These are phyloP conservation scores for Plicaturopsis crispa DNA, from an alignment of 768 basidiomycete genomes.

Conservation along the genomic window DNA sequence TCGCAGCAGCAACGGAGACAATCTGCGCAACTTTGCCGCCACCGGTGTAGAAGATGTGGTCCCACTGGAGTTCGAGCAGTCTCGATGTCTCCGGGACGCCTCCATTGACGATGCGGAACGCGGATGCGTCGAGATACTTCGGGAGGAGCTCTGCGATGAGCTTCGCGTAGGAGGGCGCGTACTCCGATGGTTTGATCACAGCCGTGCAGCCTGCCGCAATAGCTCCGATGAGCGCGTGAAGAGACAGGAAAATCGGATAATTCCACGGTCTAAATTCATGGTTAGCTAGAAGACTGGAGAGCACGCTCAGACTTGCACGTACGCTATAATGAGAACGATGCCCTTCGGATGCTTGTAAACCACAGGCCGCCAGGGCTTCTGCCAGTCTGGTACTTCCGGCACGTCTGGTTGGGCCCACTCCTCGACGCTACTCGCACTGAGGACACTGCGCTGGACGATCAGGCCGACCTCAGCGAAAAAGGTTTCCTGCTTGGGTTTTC, in stretches of 20 bases:
- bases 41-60: conserved; percentile 48
- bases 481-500: conserved; percentile 36
- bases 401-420: conserved; percentile 47
- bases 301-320: conserved; percentile 21
- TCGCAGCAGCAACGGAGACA: conserved; percentile 43
- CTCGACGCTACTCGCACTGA: conserved; percentile 41
- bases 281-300: too few species aligned
- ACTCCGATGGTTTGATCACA: conserved; percentile 62
- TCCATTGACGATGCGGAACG: conserved; percentile 48
- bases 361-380: conserved; percentile 44
- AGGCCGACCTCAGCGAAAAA: conserved; percentile 36
- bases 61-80: conserved; percentile 35
- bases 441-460: conserved; percentile 33
- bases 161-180: conserved; percentile 37
- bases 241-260: conserved; percentile 43
- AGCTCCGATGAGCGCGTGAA: conserved; percentile 52
- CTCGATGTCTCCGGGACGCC: conserved; percentile 29
- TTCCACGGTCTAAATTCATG: conserved; percentile 48
- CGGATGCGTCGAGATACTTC: conserved; percentile 43
- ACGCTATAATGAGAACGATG: conserved; percentile 54
- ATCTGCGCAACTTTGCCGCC: conserved; percentile 40
- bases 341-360: conserved; percentile 55
- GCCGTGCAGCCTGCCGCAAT: conserved; percentile 70
- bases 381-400: conserved; percentile 32
- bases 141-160: conserved; percentile 50